phyloP scores from a whole-genome alignment of 768 basidiomycete species.

The Trametes punicea region DNA sequence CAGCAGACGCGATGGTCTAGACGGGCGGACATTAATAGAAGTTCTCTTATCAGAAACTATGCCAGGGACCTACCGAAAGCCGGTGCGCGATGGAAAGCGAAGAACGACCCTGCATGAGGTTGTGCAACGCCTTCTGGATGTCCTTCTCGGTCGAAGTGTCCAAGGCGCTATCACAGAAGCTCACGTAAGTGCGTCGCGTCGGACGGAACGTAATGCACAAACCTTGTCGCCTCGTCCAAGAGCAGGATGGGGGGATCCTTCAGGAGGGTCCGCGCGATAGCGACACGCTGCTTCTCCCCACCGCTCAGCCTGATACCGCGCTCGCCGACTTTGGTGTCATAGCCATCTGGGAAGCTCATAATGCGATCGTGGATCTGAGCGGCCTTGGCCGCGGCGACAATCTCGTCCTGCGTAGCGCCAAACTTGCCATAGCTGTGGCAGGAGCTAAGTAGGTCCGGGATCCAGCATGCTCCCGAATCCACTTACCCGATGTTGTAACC shows the following conservation, averaged over 20 bases:
- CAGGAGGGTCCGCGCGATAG: conserved; percentile 81
- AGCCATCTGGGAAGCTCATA: conserved; percentile 78
- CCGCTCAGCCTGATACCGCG: conserved; percentile 81
- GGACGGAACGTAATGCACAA: conserved; percentile 7
- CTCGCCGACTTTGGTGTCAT: conserved; percentile 88
- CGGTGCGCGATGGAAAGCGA: conserved; percentile 80
- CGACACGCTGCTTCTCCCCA: conserved; percentile 88
- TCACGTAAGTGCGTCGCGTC: conserved; percentile 1
- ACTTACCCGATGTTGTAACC: conserved; percentile 69
- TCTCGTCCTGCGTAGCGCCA: conserved; percentile 65
- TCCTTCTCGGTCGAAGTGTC: conserved; percentile 91
- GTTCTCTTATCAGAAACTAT: conserved; percentile 4
- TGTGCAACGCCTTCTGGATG: conserved; percentile 84
- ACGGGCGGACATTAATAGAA: background rate
- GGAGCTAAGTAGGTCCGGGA: background rate
- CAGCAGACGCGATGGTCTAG: conserved; percentile 54
- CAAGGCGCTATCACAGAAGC: conserved; percentile 51
- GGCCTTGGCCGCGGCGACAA: conserved; percentile 73
- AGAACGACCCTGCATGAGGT: conserved; percentile 68
- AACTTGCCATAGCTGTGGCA: conserved; percentile 73
- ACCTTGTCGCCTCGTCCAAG: conserved; percentile 78
- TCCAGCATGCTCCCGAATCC: background rate
- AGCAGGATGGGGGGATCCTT: conserved; percentile 83
- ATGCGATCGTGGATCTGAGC: conserved; percentile 90
- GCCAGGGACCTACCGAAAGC: conserved; percentile 55